Percentiles rank a stretch among this genome's conserved stretches.
Conservation (phyloP, 1,139 yeast genomes). For the Kurtzmaniella natalensis region DNA sequence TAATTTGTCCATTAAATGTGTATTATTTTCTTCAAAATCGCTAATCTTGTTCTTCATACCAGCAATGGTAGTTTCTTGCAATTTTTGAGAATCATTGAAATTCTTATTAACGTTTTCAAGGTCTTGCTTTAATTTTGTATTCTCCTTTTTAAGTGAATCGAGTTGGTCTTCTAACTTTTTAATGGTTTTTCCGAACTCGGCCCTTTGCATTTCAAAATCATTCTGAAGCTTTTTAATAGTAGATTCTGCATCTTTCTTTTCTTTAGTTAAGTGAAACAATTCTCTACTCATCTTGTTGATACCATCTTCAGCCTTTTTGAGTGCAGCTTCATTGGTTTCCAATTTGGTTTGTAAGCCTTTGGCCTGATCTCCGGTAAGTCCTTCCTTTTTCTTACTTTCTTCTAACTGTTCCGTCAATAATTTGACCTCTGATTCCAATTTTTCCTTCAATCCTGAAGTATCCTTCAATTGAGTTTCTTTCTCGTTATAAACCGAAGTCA, state of each 20-base stretch:
- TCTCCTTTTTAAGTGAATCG: constrained; percentile 18
- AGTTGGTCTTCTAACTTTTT: constrained; percentile 22
- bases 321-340: constrained; percentile 35
- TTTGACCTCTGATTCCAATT: constrained; percentile 25
- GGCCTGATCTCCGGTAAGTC: constrained; percentile 16
- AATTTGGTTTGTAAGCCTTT: constrained; percentile 25
- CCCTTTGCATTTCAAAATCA: constrained; percentile 25
- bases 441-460: constrained; percentile 24
- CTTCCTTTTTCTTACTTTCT: constrained; percentile 20
- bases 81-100: constrained; percentile 9
- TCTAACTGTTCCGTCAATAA: constrained; percentile 27
- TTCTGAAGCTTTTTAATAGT: constrained; percentile 38
- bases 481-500: constrained; percentile 27
- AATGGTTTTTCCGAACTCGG: constrained; percentile 16
- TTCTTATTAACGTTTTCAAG: constrained; percentile 20
- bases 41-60: constrained; percentile 17
- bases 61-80: constrained; percentile 13
- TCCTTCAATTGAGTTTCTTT: constrained; percentile 29
- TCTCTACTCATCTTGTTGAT: constrained; percentile 89
- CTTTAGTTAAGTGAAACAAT: constrained; percentile 59
- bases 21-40: constrained; percentile 34
- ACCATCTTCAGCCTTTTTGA: constrained; percentile 76
- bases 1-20: constrained; percentile 39
- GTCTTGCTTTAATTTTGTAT: constrained; percentile 18
- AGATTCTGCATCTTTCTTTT: constrained; percentile 51